Evolutionary conservation across 768 basidiomycete species (phyloP), one percentile per base, ranked within the genome.

Genomic region (Asterophora parasitica): DNA sequence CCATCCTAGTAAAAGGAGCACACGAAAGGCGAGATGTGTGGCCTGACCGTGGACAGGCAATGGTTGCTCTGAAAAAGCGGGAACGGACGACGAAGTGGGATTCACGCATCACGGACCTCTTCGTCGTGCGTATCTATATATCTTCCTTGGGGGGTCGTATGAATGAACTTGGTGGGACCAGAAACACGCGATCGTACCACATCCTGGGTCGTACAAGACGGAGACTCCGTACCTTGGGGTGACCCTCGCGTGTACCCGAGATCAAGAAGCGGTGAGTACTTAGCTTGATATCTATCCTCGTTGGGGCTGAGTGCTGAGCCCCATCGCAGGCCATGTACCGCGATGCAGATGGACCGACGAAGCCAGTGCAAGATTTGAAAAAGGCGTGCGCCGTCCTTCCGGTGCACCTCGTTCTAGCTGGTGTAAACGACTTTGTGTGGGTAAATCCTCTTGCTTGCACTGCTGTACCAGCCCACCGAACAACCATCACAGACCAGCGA

Each of bases 251-350:
- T 86, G 84, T 53, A 76, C 73, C 0, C 74, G 76, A 16, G 72
- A 82, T 35, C 80, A 86, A 58, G 84, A 87, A 66, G 73, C 70
- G 41, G 82, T 83, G 53, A 48, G 77, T 65, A 7, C 13, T 9
- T 11, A 26, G 9, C 44, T 44, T 40, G 16, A 46, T 36, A 15
- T 35, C 28, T 50, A 19, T 8, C 20, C n/a, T 35, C 48, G 40
- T 5, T 13, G 32, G 13, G 46, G 30, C 27, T 33, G 16, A 16
- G 33, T n/a, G n/a, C 49, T 45, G 12, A 26, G 23, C 30, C 41
- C 5, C 37, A 33, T 19, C 23, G 19, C 42, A 83, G 82, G 75
- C 73, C 1, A 85, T 85, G 83, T 85, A 85, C 54, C 61, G 68
- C 33, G 83, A 85, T 47, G 60, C 63, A 19, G 73, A 77, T 4